Base-by-base conservation (phyloP, 495 filamentous ascomycete genomes). In the Neurospora sp. region DNA sequence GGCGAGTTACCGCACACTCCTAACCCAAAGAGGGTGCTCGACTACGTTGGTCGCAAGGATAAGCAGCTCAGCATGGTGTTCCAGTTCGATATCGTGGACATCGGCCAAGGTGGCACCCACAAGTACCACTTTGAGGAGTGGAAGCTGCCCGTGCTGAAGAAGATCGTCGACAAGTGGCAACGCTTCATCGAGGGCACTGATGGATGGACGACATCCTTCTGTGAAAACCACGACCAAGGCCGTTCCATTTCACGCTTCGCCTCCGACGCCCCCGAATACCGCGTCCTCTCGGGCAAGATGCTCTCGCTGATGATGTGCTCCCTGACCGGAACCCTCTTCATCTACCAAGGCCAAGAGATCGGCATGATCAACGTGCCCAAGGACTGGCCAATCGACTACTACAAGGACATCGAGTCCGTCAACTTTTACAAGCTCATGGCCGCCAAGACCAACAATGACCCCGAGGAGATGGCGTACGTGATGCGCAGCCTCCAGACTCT, bases 301-400 rank as follows among this genome's bases (percentile, higher is more conserved):
- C 80, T 93, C 35, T 71, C 77, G 11, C 66, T 82, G 54, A 75
- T 79, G 80, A 72, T 42, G 82, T 84, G 71, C 5, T 78, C 90
- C 35, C 80, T 91, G 74, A 87, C 86, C 4, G 92, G 92, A 2
- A 93, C 92, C 0, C 84, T 91, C 2, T 94, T 92, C 78, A 77
- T 93, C 6, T 93, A 92, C 75, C 91, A 94, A 76, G 92, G 92
- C 10, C 90, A 95, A 76, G 92, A 95, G 75, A 80, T 94, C 18
- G 92, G 91, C 2, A 93, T 93, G 89, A 85, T 86, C 40, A 93
- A 94, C 77, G 86, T 92, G 35, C 91, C 92, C 0, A 74, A 77
- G 4, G 76, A 83, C 20, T 93, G 91, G 92, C 82, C 79, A 0
- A 90, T 92, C 35, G 86, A 88, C 16, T 87, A 92, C 72, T 93